Evolutionary conservation across 495 filamentous ascomycete species (phyloP), one percentile per base, ranked within the genome.

Genomic region (Coniosporium apollinis): DNA sequence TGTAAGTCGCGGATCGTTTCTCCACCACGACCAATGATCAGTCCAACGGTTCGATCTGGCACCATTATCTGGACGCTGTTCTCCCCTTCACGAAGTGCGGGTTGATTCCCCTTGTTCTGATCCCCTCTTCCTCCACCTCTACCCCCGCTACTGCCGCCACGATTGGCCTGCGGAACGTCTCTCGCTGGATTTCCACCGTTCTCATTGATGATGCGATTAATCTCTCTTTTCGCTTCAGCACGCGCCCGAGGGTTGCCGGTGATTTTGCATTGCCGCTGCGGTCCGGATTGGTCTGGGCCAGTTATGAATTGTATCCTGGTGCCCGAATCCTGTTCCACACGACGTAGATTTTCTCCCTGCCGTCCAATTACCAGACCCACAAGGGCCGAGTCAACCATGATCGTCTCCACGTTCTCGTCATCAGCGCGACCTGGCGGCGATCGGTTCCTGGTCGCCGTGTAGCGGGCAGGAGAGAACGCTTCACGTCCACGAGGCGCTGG

Each of bases 1-100:
- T 89, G 82, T 10, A 87, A 70, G 54, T 94, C 87, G 22, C 86
- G 75, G 42, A 87, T 87, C 4, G 82, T 86, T 56, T 87, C 81
- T 19, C 81, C 81, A 15, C 80, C 81, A 30, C 82, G 72, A 16
- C 81, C 81, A 42, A 87, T 87, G 41, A 87, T 86, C 20, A 87
- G 60, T 36, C 81, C 81, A 36, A 87, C 81, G 2, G 81, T 87
- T 39, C 79, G 69, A 56, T 86, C 82, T n/a, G 82, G 82, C 5
- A 89, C 82, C 74, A 87, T 82, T 41, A 89, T 84, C 55, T 85
- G 76, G 30, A 74, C 69, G 38, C 65, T 76, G 37, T 79, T 74
- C 51, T 86, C 82, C 34, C 75, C 74, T 33, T 76, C 75, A 33
- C 74, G 67, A 28, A 77, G 58, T 11, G 67, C 58, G 26, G 72